These are phyloP conservation scores for Solanum hybrid DNA, from an alignment of 305 asterid species.

Conservation along the genomic window DNA sequence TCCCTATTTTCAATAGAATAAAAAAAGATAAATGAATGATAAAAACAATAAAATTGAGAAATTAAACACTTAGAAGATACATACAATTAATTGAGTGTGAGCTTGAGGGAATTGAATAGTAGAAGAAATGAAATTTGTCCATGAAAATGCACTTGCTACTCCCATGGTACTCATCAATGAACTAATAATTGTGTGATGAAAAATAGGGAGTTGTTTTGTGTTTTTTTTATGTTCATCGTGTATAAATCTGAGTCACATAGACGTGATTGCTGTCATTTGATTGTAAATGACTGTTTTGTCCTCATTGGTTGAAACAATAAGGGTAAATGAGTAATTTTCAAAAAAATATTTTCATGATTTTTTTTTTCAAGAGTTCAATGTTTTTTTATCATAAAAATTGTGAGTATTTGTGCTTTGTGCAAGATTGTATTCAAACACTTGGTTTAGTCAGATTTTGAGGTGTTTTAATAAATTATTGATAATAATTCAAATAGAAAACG, in stretches of 20 bases:
- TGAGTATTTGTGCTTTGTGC: not conserved
- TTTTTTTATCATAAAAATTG: too few species aligned
- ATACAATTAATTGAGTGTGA: conserved; percentile 7
- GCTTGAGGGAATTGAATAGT: conserved; percentile 9
- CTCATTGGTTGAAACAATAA: not conserved
- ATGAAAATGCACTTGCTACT: conserved; percentile 11
- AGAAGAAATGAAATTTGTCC: conserved; percentile 22
- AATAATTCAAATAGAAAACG: too few species aligned
- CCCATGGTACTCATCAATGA: not conserved
- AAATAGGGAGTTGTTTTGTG: not conserved
- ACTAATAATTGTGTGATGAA: not conserved
- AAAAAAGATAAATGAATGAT: not conserved
- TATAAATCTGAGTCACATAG: not conserved
- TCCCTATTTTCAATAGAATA: not conserved
- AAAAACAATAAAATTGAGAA: not conserved
- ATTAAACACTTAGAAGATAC: not conserved
- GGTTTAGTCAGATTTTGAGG: not conserved
- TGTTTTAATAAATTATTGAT: too few species aligned
- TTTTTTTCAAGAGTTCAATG: too few species aligned
- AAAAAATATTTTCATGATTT: not conserved
- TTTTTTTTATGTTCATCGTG: not conserved
- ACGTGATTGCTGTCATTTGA: not conserved
- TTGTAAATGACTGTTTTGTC: not conserved
- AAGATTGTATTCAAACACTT: not conserved
- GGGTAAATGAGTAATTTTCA: not conserved